Percentiles rank a stretch among this genome's conserved stretches.
Evolutionary conservation across 2,329 filamentous ascomycete genomes (phyloP).

Genomic region (Dactylellina sp.): DNA sequence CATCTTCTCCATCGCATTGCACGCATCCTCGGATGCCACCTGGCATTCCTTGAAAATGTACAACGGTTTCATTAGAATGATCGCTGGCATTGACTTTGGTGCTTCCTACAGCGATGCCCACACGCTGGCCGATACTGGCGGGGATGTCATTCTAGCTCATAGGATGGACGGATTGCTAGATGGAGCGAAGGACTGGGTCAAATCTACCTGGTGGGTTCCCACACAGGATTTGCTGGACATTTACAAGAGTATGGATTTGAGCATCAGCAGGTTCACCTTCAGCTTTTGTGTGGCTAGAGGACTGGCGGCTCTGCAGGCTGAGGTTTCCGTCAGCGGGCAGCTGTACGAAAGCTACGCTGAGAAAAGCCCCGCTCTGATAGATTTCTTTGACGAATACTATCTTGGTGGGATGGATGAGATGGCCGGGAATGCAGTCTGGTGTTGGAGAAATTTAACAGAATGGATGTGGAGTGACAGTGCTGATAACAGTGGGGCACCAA

Average conservation of each 20-base stretch:
- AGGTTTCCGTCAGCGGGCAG: conserved; percentile 53
- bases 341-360: conserved; percentile 57
- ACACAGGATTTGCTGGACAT: conserved; percentile 58
- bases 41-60: conserved; percentile 60
- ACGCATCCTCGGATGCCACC: conserved; percentile 59
- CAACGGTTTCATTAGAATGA: conserved; percentile 57
- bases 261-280: conserved; percentile 56
- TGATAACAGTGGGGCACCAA: conserved; percentile 44
- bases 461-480: conserved; percentile 57
- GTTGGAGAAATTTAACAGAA: conserved; percentile 59
- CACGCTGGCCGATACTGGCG: conserved; percentile 58
- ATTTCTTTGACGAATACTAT: conserved; percentile 59
- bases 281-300: conserved; percentile 59
- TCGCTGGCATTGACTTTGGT: conserved; percentile 59
- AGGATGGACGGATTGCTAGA: conserved; percentile 56
- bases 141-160: conserved; percentile 57
- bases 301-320: conserved; percentile 59
- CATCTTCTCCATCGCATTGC: conserved; percentile 58
- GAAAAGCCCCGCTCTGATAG: conserved; percentile 58
- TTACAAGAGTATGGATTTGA: conserved; percentile 57
- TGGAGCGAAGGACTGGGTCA: conserved; percentile 57
- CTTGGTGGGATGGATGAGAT: conserved; percentile 60
- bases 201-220: conserved; percentile 58
- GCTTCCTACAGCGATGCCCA: conserved; percentile 58
- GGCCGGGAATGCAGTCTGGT: conserved; percentile 58